These are phyloP conservation scores for Sphaerobolus stellatus DNA, from an alignment of 1,284 basidiomycete genomes.

Conservation along the genomic window DNA sequence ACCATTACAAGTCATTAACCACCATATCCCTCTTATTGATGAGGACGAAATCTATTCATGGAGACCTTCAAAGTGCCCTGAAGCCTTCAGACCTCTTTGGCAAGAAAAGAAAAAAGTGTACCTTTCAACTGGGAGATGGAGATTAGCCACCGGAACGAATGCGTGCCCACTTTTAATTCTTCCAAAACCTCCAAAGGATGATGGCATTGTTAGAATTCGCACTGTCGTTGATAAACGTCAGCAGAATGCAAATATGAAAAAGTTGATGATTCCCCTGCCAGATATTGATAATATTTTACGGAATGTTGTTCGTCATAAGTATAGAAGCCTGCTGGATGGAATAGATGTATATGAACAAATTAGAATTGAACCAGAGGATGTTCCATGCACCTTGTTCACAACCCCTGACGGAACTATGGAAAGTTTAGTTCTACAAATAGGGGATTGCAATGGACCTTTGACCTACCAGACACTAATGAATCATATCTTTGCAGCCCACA, in stretches of 20 bases:
- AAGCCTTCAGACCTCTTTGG: conserved; percentile 30
- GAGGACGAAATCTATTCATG: conserved; percentile 29
- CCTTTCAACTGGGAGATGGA: conserved; percentile 30
- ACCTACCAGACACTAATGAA: conserved; percentile 38
- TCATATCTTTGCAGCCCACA: conserved; percentile 25
- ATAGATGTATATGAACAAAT: conserved; percentile 21
- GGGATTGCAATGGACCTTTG: conserved; percentile 36
- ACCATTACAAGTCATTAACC: conserved; percentile 37
- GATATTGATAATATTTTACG: conserved; percentile 34
- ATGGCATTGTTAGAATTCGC: conserved; percentile 22
- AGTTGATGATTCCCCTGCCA: conserved; percentile 34
- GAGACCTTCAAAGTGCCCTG: conserved; percentile 31
- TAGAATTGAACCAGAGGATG: conserved; percentile 27
- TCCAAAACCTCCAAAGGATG: conserved; percentile 30
- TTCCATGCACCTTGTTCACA: conserved; percentile 23
- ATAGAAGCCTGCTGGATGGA: conserved; percentile 26
- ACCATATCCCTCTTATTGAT: conserved; percentile 39
- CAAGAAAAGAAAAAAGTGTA: conserved; percentile 30
- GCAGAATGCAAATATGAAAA: conserved; percentile 35
- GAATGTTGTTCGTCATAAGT: conserved; percentile 22
- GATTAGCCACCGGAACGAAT: conserved; percentile 24
- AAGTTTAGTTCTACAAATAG: conserved; percentile 36
- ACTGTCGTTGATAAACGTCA: conserved; percentile 35
- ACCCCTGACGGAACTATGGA: conserved; percentile 39
- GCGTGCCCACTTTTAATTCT: conserved; percentile 37